Conservation (phyloP, 176 grass and related monocot species). For the Alloteropsis semialata region DNA sequence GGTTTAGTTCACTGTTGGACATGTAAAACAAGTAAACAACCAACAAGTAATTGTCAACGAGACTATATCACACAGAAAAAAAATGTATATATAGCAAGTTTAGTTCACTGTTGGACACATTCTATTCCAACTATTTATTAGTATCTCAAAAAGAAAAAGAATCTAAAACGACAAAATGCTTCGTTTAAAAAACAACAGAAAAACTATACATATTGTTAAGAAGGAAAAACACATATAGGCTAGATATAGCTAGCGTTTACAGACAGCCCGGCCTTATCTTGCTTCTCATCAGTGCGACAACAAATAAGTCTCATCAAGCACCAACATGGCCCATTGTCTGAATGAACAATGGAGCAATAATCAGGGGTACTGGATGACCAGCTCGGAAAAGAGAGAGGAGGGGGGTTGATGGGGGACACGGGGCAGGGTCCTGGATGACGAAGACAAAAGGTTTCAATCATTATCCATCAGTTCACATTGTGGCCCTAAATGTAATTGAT, state of each 20-base stretch:
- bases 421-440: not conserved
- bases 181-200: too few relatives aligned
- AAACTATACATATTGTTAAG: not conserved
- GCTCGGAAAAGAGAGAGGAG: too few relatives aligned
- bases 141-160: not conserved
- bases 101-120: not conserved
- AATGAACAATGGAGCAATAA: conserved; percentile 9
- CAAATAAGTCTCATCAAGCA: conserved; percentile 13
- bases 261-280: not conserved
- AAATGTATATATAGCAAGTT: too few relatives aligned
- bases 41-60: too few relatives aligned
- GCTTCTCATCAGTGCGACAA: not conserved
- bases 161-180: not conserved
- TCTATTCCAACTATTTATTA: too few relatives aligned
- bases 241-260: not conserved
- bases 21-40: not conserved
- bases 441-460: not conserved
- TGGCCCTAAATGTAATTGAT: not conserved
- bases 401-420: too few relatives aligned
- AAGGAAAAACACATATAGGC: not conserved
- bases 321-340: not conserved
- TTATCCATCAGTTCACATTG: not conserved
- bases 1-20: not conserved
- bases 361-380: not conserved
- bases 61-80: too few relatives aligned